phyloP scores from a whole-genome alignment of 768 basidiomycete species.

The Paxillus involutus region DNA sequence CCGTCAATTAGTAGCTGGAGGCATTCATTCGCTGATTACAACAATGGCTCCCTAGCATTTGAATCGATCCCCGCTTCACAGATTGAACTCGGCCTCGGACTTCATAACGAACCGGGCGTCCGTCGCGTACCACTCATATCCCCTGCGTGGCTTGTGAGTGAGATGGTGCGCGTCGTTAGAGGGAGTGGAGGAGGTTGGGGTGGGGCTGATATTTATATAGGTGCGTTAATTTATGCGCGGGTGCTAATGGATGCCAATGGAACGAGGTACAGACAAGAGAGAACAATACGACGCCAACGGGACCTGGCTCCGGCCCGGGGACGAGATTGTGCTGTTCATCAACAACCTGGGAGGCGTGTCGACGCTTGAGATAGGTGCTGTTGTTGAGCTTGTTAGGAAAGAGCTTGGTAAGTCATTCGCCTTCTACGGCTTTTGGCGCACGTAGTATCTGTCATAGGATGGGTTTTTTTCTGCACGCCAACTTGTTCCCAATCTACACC shows the following conservation, averaged over 20 bases:
- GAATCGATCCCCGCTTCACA: conserved; percentile 6
- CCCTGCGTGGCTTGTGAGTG: conserved; percentile 25
- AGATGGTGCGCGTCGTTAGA: conserved; percentile 28
- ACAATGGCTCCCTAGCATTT: neutral
- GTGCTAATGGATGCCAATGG: too few species aligned
- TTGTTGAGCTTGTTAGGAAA: conserved; percentile 41
- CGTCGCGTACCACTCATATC: conserved; percentile 15
- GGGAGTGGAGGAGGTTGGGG: conserved; percentile 13
- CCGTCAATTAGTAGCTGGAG: too few species aligned
- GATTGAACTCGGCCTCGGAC: conserved; percentile 49
- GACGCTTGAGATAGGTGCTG: conserved; percentile 51
- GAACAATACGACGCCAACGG: conserved; percentile 4
- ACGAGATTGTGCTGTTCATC: conserved; percentile 43
- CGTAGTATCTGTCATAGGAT: too few species aligned
- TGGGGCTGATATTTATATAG: conserved; percentile 6
- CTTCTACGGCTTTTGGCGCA: too few species aligned
- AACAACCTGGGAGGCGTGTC: conserved; percentile 58
- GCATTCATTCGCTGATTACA: neutral
- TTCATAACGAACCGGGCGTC: conserved; percentile 56
- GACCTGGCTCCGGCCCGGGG: conserved; percentile 20
- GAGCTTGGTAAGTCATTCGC: conserved; percentile 40
- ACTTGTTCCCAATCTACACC: too few species aligned
- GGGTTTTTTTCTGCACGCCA: too few species aligned
- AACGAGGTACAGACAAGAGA: neutral
- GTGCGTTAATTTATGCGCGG: neutral